A percentile compares a stretch with the other conserved stretches of the same genome.
These are phyloP conservation scores for Tolypocladium ovalisporum DNA, from an alignment of 2,329 filamentous ascomycete species.

Conservation along the genomic window DNA sequence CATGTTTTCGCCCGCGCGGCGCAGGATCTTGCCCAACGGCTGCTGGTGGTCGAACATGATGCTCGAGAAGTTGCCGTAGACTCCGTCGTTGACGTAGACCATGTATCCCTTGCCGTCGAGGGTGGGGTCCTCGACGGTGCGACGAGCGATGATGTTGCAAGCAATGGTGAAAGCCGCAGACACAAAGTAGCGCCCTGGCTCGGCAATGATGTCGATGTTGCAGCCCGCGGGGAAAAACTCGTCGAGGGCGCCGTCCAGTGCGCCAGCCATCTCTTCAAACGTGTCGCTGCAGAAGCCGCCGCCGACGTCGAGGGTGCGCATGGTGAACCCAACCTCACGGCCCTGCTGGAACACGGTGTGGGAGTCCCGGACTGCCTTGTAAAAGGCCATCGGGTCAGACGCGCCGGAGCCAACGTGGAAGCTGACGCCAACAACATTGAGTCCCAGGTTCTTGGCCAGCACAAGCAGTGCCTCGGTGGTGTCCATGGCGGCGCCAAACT, in stretches of 20 bases:
- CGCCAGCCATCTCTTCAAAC: slow-evolving; percentile 81
- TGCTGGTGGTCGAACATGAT: slow-evolving; percentile 99
- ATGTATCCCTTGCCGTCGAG: slow-evolving; percentile 69
- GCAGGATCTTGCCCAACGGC: slow-evolving; percentile 73
- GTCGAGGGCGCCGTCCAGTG: slow-evolving; percentile 71
- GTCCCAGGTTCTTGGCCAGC: slow-evolving; percentile 67
- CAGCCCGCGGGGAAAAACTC: slow-evolving; percentile 69
- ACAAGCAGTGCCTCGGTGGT: slow-evolving; percentile 65
- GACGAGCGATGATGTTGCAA: slow-evolving; percentile 90
- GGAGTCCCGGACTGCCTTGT: slow-evolving; percentile 84
- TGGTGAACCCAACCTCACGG: slow-evolving; percentile 59
- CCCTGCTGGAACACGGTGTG: slow-evolving; percentile 83
- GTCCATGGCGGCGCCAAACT: slow-evolving; percentile 89
- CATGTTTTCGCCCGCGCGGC: slow-evolving; percentile 44
- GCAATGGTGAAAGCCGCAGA: slow-evolving; percentile 88
- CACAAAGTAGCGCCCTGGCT: slow-evolving; percentile 95
- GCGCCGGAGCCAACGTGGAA: slow-evolving; percentile 98
- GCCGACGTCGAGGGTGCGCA: slow-evolving; percentile 86
- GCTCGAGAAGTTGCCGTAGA: slow-evolving; percentile 97
- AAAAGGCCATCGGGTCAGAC: slow-evolving; percentile 83
- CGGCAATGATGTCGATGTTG: slow-evolving; percentile 77
- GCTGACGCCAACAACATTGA: slow-evolving; percentile 91
- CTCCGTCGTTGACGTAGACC: slow-evolving; percentile 94
- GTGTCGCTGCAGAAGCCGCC: slow-evolving; percentile 86
- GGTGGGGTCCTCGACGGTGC: slow-evolving; percentile 66